A percentile compares a stretch with the other conserved stretches of the same genome.
Conservation (phyloP, 2,329 filamentous ascomycete genomes). For the Hypoxylon sp. region DNA sequence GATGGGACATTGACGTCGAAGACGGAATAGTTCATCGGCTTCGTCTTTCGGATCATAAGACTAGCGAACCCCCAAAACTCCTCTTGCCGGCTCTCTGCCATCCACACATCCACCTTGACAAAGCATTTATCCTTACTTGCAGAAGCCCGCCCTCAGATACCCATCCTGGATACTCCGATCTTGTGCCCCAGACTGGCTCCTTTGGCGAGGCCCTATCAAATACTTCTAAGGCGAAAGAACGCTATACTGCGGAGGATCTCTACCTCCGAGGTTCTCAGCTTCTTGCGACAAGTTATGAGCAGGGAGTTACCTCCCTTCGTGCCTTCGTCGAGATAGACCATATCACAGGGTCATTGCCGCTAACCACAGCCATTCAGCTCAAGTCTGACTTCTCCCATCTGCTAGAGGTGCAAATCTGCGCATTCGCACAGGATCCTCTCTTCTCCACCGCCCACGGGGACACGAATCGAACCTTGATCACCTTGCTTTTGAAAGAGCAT, state of each 20-base stretch:
- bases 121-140: slow-evolving; percentile 70
- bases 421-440: slow-evolving; percentile 79
- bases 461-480: slow-evolving; percentile 65
- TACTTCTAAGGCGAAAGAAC: slow-evolving; percentile 69
- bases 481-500: slow-evolving; percentile 51
- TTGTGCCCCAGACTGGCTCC: slow-evolving; percentile 71
- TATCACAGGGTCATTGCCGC: slow-evolving; percentile 62
- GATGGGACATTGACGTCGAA: slow-evolving; percentile 43
- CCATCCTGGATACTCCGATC: slow-evolving; percentile 70
- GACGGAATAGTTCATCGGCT: slow-evolving; percentile 45
- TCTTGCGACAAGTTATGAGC: slow-evolving; percentile 73
- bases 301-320: slow-evolving; percentile 78
- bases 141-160: slow-evolving; percentile 42
- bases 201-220: slow-evolving; percentile 75
- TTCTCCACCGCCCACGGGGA: slow-evolving; percentile 68
- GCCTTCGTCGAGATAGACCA: slow-evolving; percentile 80
- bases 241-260: slow-evolving; percentile 75
- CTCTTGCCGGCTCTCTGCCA: slow-evolving; percentile 70
- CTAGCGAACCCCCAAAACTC: slow-evolving; percentile 47
- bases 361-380: slow-evolving; percentile 69
- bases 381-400: slow-evolving; percentile 67
- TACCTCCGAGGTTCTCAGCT: slow-evolving; percentile 74
- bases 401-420: slow-evolving; percentile 76
- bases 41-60: slow-evolving; percentile 34
- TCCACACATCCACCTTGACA: slow-evolving; percentile 81